These are phyloP conservation scores for Amylocystis lapponica DNA, from an alignment of 768 basidiomycete genomes.

Conservation along the genomic window DNA sequence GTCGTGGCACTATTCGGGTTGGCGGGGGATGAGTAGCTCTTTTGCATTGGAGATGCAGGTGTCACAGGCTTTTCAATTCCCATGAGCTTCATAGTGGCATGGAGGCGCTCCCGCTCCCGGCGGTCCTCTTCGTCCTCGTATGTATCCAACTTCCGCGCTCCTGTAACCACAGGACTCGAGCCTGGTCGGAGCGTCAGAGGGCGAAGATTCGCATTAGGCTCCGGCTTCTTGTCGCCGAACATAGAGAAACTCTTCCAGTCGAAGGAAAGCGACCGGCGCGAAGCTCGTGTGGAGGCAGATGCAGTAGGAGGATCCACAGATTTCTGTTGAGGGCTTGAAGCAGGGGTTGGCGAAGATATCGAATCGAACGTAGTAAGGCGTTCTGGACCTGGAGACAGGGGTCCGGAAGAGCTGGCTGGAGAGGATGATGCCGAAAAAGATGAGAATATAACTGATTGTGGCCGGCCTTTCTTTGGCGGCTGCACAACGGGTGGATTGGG, in stretches of 20 bases:
- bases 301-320: constrained; percentile 15
- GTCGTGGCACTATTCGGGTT: not conserved
- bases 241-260: constrained; percentile 80
- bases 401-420: constrained; percentile 27
- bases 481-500: constrained; percentile 24
- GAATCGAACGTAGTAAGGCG: constrained; percentile 29
- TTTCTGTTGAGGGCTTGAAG: constrained; percentile 11
- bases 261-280: constrained; percentile 77
- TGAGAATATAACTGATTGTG: constrained; percentile 60
- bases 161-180: constrained; percentile 44
- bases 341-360: constrained; percentile 14
- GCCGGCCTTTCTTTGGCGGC: constrained; percentile 40
- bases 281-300: constrained; percentile 26
- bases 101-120: constrained; percentile 78
- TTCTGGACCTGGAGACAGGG: constrained; percentile 28
- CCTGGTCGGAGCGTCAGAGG: constrained; percentile 73
- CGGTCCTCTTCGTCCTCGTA: constrained; percentile 91
- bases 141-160: constrained; percentile 77
- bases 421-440: constrained; percentile 28
- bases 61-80: constrained; percentile 71
- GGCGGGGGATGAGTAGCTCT: constrained; percentile 34
- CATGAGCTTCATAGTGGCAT: constrained; percentile 92
- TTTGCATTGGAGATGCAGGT: constrained; percentile 30
- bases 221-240: constrained; percentile 66
- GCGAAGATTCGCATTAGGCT: constrained; percentile 46